A percentile compares a stretch with the other conserved stretches of the same genome.
Conservation (phyloP, 2,329 filamentous ascomycete genomes). For the Dryadomyces quercivorus region DNA sequence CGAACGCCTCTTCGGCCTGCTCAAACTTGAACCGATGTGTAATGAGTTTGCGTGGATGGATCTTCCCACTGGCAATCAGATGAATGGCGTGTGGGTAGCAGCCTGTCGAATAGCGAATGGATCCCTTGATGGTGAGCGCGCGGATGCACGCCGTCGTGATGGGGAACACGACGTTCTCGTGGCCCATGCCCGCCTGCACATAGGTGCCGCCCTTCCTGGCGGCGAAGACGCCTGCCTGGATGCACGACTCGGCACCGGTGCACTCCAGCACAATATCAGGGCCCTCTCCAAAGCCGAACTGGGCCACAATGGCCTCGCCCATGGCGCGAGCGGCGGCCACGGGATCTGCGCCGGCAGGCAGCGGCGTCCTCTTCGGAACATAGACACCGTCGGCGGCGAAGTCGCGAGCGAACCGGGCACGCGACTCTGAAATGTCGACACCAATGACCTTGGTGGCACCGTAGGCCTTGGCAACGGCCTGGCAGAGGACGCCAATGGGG, state of each 20-base stretch:
- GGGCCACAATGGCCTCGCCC: slow-evolving; percentile 25
- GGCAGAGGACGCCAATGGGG: slow-evolving; percentile 46
- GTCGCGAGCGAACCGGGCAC: slow-evolving; percentile 45
- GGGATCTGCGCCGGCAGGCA: slow-evolving; percentile 39
- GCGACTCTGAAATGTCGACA: slow-evolving; percentile 41
- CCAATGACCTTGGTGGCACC: slow-evolving; percentile 34
- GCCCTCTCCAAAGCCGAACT: slow-evolving; percentile 40
- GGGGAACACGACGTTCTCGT: slow-evolving; percentile 32
- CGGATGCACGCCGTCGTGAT: slow-evolving; percentile 36
- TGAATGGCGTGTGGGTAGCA: slow-evolving; percentile 36
- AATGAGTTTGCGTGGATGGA: slow-evolving; percentile 23
- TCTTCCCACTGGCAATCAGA: slow-evolving; percentile 31
- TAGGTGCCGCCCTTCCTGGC: slow-evolving; percentile 30
- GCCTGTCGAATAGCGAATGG: slow-evolving; percentile 36
- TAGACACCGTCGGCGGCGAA: slow-evolving; percentile 41
- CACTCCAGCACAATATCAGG: slow-evolving; percentile 63
- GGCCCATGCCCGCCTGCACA: slow-evolving; percentile 39
- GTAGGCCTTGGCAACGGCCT: slow-evolving; percentile 40
- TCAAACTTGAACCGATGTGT: slow-evolving; percentile 21
- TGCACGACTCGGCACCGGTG: slow-evolving; percentile 66
- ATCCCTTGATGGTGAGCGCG: slow-evolving; percentile 30
- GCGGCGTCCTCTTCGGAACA: slow-evolving; percentile 34
- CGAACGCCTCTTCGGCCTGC: slow-evolving; percentile 8
- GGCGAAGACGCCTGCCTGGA: slow-evolving; percentile 56
- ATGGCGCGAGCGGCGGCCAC: slow-evolving; percentile 29